Percentiles rank a stretch among this genome's conserved stretches.
Conservation (phyloP, 805 yeast genomes). For the Candida quercuum region DNA sequence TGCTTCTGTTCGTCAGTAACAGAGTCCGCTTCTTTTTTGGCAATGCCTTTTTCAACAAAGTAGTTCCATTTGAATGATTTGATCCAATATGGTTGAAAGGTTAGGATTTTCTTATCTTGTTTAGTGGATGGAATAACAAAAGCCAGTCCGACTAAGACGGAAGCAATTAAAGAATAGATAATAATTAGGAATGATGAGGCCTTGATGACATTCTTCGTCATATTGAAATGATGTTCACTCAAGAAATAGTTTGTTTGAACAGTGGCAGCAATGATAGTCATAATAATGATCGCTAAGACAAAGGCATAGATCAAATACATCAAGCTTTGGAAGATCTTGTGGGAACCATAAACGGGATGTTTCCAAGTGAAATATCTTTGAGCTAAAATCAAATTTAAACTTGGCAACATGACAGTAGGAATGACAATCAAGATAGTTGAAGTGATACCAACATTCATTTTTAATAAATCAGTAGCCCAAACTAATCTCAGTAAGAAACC, state of each 20-base stretch:
- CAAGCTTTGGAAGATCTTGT: slow-evolving; percentile 39
- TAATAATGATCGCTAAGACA: slow-evolving; percentile 51
- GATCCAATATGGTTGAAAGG: slow-evolving; percentile 75
- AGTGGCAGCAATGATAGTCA: slow-evolving; percentile 62
- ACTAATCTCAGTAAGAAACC: slow-evolving; percentile 56
- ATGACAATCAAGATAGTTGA: slow-evolving; percentile 52
- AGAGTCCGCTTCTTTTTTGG: slow-evolving; percentile 36
- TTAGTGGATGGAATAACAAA: slow-evolving; percentile 51
- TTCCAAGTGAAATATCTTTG: slow-evolving; percentile 75
- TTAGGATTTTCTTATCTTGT: slow-evolving; percentile 44
- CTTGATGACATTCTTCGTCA: slow-evolving; percentile 50
- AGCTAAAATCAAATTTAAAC: slow-evolving; percentile 59
- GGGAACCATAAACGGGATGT: slow-evolving; percentile 65
- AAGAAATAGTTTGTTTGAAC: slow-evolving; percentile 55
- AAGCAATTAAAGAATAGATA: slow-evolving; percentile 51
- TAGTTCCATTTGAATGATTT: slow-evolving; percentile 56
- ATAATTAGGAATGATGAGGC: slow-evolving; percentile 44
- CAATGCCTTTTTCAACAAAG: slow-evolving; percentile 51
- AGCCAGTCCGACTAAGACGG: slow-evolving; percentile 45
- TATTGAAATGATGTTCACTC: slow-evolving; percentile 36
- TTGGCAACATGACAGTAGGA: slow-evolving; percentile 53
- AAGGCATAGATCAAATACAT: slow-evolving; percentile 48
- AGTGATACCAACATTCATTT: slow-evolving; percentile 45
- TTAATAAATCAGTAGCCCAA: slow-evolving; percentile 50
- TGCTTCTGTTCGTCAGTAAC: slow-evolving; percentile 27